phyloP scores from a whole-genome alignment of 805 yeast species.

The Saturnispora ahearnii region DNA sequence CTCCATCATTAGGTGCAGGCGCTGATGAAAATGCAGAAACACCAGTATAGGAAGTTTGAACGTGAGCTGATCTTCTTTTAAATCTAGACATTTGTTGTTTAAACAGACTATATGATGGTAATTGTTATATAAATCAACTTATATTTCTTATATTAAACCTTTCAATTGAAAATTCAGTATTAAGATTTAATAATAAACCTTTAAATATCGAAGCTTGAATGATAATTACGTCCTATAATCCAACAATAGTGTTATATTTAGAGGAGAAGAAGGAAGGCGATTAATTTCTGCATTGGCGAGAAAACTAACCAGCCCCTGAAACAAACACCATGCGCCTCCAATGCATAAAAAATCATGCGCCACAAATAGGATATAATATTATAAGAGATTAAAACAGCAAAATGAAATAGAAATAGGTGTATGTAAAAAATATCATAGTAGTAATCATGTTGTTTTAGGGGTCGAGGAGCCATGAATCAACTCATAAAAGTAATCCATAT shows the following conservation, averaged over 20 bases:
- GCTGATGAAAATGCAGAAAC: conserved; percentile 15
- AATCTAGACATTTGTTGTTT: background rate
- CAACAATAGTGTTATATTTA: background rate
- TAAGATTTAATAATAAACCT: too few relatives aligned
- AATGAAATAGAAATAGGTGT: too few relatives aligned
- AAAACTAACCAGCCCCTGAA: background rate
- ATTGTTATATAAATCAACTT: too few relatives aligned
- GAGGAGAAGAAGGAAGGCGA: background rate
- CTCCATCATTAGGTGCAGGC: conserved; percentile 35
- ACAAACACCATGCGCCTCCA: background rate
- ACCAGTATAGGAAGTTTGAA: conserved; percentile 14
- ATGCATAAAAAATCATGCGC: background rate
- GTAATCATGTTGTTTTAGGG: background rate
- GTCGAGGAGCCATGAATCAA: conserved; percentile 3
- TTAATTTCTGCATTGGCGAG: background rate
- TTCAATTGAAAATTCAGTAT: too few relatives aligned
- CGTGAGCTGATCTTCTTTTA: conserved; percentile 2
- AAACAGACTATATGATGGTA: too few relatives aligned
- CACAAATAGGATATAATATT: background rate
- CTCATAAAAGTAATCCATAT: conserved; percentile 11
- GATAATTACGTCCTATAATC: too few relatives aligned
- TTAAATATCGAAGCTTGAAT: too few relatives aligned
- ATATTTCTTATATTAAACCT: too few relatives aligned
- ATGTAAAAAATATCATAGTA: background rate
- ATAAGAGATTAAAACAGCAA: too few relatives aligned